These are phyloP conservation scores for Rubroboletus pulcherrimus DNA, from an alignment of 768 basidiomycete species.

Conservation along the genomic window DNA sequence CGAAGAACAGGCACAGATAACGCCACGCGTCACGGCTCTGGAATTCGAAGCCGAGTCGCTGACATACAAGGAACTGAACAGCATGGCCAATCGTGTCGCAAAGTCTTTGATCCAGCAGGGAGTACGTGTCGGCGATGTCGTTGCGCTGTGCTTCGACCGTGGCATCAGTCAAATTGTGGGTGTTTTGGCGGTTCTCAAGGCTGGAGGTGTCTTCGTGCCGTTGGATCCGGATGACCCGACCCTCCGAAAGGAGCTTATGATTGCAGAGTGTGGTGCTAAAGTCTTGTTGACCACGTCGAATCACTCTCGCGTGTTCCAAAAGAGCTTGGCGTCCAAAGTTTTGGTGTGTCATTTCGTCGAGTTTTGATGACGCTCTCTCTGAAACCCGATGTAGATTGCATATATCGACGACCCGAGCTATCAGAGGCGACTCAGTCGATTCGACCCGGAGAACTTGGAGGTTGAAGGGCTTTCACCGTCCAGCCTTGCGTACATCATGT, in stretches of 20 bases:
- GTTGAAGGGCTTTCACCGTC: conserved; percentile 20
- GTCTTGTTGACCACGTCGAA: conserved; percentile 26
- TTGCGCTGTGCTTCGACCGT: conserved; percentile 29
- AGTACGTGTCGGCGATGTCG: conserved; percentile 22
- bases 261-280: conserved; percentile 26
- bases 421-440: conserved; percentile 18
- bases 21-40: conserved; percentile 20
- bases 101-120: conserved; percentile 24
- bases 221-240: conserved; percentile 30
- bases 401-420: conserved; percentile 30
- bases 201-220: conserved; percentile 25
- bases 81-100: conserved; percentile 32
- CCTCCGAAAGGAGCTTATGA: conserved; percentile 27
- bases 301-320: conserved; percentile 22
- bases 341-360: conserved; percentile 8
- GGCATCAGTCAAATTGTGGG: conserved; percentile 28
- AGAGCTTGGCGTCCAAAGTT: conserved; percentile 21
- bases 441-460: conserved; percentile 16
- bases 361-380: background rate
- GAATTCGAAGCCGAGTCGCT: conserved; percentile 29
- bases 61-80: conserved; percentile 32
- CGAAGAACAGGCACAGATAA: conserved; percentile 16
- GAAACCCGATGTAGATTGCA: conserved; percentile 14
- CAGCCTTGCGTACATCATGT: conserved; percentile 28
- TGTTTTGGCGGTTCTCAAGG: conserved; percentile 32